phyloP scores from a whole-genome alignment of 805 yeast genomes.

The Kodamaea hsintzibuensis region DNA sequence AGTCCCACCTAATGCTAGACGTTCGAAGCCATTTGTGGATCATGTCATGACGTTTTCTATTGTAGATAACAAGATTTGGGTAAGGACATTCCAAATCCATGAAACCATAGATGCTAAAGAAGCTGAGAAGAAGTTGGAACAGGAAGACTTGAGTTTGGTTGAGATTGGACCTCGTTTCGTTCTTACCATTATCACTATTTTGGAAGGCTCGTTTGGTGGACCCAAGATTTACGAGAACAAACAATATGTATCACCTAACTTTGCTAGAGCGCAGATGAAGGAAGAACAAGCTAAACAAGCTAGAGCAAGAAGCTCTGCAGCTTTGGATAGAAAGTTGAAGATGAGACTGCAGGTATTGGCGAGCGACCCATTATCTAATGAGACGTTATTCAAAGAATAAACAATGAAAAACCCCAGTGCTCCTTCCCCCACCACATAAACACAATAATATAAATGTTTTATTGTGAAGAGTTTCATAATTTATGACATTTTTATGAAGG shows the following conservation, averaged over 20 bases:
- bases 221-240: conserved; percentile 97
- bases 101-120: conserved; percentile 64
- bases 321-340: conserved; percentile 71
- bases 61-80: conserved; percentile 93
- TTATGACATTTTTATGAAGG: too few relatives aligned
- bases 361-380: conserved; percentile 82
- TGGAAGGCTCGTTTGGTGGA: conserved; percentile 97
- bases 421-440: too few relatives aligned
- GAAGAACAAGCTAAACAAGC: conserved; percentile 82
- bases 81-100: conserved; percentile 88
- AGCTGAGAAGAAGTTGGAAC: conserved; percentile 43
- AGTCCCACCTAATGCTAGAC: conserved; percentile 92
- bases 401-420: too few relatives aligned
- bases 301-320: conserved; percentile 73
- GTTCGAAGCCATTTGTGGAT: conserved; percentile 90
- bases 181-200: conserved; percentile 82
- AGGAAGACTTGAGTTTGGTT: conserved; percentile 71
- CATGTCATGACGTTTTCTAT: conserved; percentile 92
- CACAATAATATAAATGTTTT: too few relatives aligned
- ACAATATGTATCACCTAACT: conserved; percentile 95
- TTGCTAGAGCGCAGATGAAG: conserved; percentile 84
- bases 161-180: conserved; percentile 98
- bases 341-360: conserved; percentile 72
- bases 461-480: too few relatives aligned
- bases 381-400: conserved; percentile 61